A percentile compares a stretch with the other conserved stretches of the same genome.
These are phyloP conservation scores for Colletotrichum liaoningense DNA, from an alignment of 2,329 filamentous ascomycete species.

Conservation along the genomic window DNA sequence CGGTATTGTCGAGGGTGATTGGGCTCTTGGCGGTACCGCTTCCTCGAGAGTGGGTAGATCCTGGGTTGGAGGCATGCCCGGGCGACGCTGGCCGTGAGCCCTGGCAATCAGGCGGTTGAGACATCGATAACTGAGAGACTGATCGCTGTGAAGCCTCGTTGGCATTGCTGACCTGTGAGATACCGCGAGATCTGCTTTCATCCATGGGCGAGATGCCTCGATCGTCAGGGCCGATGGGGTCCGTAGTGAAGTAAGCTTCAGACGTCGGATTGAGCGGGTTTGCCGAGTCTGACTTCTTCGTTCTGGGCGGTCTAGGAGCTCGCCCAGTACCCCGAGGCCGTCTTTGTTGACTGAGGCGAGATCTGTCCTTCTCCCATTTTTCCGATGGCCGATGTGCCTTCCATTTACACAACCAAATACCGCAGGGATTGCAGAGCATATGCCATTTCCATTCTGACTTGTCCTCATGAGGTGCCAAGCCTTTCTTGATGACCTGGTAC, in stretches of 20 bases:
- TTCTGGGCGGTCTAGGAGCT: conserved; percentile 48
- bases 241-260: conserved; percentile 65
- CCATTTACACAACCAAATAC: conserved; percentile 93
- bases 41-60: conserved; percentile 65
- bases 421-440: conserved; percentile 93
- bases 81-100: conserved; percentile 24
- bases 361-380: conserved; percentile 79
- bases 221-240: conserved; percentile 58
- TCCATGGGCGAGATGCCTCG: conserved; percentile 26
- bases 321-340: conserved; percentile 59
- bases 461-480: conserved; percentile 70
- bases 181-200: conserved; percentile 32
- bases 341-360: conserved; percentile 62
- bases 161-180: conserved; percentile 30
- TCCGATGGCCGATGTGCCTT: conserved; percentile 85
- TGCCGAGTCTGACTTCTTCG: conserved; percentile 63
- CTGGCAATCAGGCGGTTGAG: conserved; percentile 18
- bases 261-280: conserved; percentile 60
- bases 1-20: conserved; percentile 62
- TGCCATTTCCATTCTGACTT: conserved; percentile 77
- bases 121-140: conserved; percentile 11
- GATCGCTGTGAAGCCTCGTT: conserved; percentile 23
- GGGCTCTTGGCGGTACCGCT: conserved; percentile 69
- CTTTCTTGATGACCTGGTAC: conserved; percentile 85
- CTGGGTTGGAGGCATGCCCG: conserved; percentile 45